Conservation (phyloP, 2,329 filamentous ascomycete species). For the Ilyonectria sp. region DNA sequence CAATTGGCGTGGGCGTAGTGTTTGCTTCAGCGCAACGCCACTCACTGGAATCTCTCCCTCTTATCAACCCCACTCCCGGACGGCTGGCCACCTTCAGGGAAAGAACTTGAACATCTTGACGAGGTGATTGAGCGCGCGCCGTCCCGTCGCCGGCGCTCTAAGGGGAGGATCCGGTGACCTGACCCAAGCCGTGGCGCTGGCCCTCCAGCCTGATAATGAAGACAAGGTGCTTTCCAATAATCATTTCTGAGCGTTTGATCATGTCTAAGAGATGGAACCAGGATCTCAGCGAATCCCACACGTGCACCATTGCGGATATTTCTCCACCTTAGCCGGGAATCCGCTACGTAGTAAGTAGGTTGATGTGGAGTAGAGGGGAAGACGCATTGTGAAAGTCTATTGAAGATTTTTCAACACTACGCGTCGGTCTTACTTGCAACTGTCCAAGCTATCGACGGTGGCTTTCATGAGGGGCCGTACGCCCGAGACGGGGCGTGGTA, state of each 20-base stretch:
- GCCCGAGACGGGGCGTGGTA: conserved; percentile 14
- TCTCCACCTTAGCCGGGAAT: conserved; percentile 33
- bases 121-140: conserved; percentile 29
- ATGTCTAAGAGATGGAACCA: conserved; percentile 1
- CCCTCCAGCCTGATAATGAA: conserved; percentile 8
- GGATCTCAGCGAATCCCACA: conserved; percentile 22
- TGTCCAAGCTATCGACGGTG: not conserved
- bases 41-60: conserved; percentile 33
- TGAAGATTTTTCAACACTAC: conserved; percentile 38
- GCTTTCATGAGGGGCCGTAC: conserved; percentile 28
- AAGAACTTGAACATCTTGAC: conserved; percentile 12
- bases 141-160: conserved; percentile 30
- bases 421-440: conserved; percentile 16
- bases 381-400: conserved; percentile 34
- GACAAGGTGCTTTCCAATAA: conserved; percentile 9
- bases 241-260: conserved; percentile 12
- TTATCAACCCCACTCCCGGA: conserved; percentile 23
- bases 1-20: conserved; percentile 19
- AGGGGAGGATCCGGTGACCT: conserved; percentile 20
- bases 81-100: conserved; percentile 14
- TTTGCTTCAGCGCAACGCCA: conserved; percentile 38
- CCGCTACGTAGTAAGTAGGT: conserved; percentile 21
- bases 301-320: conserved; percentile 27
- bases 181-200: conserved; percentile 11
- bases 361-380: conserved; percentile 19